Percentiles rank a stretch among this genome's conserved stretches.
Evolutionary conservation across 1,284 basidiomycete genomes (phyloP).

Genomic region (Boletus albobrunnescens): DNA sequence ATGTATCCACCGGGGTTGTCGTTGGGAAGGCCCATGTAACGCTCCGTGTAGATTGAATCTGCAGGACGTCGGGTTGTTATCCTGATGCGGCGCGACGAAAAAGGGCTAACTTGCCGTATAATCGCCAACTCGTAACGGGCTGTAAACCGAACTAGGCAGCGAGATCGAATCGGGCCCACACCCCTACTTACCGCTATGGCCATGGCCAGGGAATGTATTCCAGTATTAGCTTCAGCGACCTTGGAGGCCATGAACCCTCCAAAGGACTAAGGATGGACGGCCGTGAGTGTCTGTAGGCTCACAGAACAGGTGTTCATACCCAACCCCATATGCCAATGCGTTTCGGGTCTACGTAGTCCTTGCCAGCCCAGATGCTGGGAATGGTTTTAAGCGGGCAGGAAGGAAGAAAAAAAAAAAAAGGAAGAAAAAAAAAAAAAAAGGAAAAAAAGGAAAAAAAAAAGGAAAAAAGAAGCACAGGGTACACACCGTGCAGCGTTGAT

Average conservation of each 20-base stretch:
- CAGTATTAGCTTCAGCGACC: constrained; percentile 81
- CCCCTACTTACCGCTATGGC: constrained; percentile 70
- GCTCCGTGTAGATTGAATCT: constrained; percentile 91
- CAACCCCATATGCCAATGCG: constrained; percentile 94
- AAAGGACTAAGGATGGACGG: constrained; percentile 61
- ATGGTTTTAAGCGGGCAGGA: constrained; percentile 6
- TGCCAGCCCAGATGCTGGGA: constrained; percentile 66
- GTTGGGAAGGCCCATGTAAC: constrained; percentile 89
- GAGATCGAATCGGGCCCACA: background rate
- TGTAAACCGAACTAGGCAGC: constrained; percentile 27
- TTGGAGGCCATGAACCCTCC: constrained; percentile 93
- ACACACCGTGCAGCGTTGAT: constrained; percentile 74
- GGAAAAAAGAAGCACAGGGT: constrained; percentile 9
- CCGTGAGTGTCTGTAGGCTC: constrained; percentile 6
- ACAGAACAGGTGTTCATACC: constrained; percentile 47
- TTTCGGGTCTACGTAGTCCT: constrained; percentile 73
- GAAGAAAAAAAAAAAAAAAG: constrained; percentile 9
- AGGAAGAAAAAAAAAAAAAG: constrained; percentile 10
- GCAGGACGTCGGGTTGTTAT: constrained; percentile 10
- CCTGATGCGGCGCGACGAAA: background rate
- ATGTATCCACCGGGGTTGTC: constrained; percentile 81
- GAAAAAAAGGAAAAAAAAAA: constrained; percentile 10
- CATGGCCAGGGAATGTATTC: constrained; percentile 85
- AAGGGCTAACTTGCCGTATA: constrained; percentile 62
- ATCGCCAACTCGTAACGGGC: constrained; percentile 83